Base-by-base conservation (phyloP, 805 yeast genomes). In the Metschnikowia baotianmanensis region DNA sequence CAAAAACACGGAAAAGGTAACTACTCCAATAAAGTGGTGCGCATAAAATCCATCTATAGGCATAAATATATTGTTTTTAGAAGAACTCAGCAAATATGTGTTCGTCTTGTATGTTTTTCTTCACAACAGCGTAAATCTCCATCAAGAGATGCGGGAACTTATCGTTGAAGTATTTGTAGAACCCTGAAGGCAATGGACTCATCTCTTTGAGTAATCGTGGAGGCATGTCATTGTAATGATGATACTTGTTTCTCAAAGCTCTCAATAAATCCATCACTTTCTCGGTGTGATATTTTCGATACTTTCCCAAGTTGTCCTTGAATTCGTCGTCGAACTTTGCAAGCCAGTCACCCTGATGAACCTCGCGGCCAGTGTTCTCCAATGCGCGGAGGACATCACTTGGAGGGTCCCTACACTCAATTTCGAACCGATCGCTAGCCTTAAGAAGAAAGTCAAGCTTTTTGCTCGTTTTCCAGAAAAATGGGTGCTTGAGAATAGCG, bases 181-280 rank as follows among this genome's bases (percentile, higher is more conserved):
- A 93, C 0, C 95, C 96, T 36, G 79, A 78, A 0, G 97, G 96
- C 20, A 88, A 63, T 0, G 91, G 83, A 15, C 87, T 83, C 78
- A 93, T 83, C 36, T 77, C 71, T 12, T 57, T 58, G 38, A 78
- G 80, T 43, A 93, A 70, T 11, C 69, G 76, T 8, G 65, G 72
- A 1, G 96, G 96, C 57, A 90, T 65, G 59, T 93, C 99, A 63
- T 88, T 88, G 61, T 76, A 91, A 61, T 93, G 99, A 61, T 93
- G 98, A 56, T 87, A 83, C 61, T 93, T 93, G 66, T 93, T 93
- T 53, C 99, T 74, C 51, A 93, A 62, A 0, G 96, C 96, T 43
- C 99, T 71, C 43, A 93, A 63, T 37, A 93, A 65, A 59, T 93
- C 99, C 81, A 89, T 79, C 33, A 93, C 63, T 52, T 81, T 85